Evolutionary conservation across 1,284 basidiomycete species (phyloP).

Genomic region (Cryptococcus sp.): DNA sequence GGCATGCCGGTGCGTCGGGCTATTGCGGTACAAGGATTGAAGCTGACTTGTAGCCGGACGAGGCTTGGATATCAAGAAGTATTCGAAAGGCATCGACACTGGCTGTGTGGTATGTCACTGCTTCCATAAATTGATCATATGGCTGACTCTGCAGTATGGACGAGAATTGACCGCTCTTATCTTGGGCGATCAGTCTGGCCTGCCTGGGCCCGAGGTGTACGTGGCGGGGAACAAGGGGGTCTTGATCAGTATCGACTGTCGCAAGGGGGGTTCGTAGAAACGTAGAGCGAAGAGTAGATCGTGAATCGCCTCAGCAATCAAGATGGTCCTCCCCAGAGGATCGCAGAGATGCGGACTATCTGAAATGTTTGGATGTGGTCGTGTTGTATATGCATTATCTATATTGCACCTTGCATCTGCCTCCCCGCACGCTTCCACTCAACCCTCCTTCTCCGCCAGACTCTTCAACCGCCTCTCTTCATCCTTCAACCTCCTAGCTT

Average conservation of each 20-base stretch:
- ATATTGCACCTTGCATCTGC: no score
- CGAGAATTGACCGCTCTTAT: conserved; percentile 38
- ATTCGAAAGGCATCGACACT: conserved; percentile 72
- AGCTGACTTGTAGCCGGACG: conserved; percentile 52
- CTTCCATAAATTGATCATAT: neutral
- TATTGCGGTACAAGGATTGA: no score
- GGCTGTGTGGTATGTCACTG: conserved; percentile 59
- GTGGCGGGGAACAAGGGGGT: conserved; percentile 31
- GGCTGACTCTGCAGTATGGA: conserved; percentile 26
- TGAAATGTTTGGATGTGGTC: no score
- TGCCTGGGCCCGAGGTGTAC: conserved; percentile 23
- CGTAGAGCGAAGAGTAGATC: no score
- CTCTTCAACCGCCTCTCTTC: neutral
- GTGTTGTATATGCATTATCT: no score
- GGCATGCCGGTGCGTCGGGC: conserved; percentile 60
- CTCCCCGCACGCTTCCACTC: neutral
- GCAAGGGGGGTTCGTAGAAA: conserved; percentile 18
- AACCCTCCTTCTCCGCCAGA: neutral
- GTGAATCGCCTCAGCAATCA: no score
- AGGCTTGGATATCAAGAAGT: conserved; percentile 69
- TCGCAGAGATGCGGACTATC: no score
- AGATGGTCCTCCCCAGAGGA: no score
- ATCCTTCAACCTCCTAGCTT: neutral
- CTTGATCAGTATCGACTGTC: conserved; percentile 31
- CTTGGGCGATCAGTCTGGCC: conserved; percentile 28